Percentiles rank a stretch among this genome's conserved stretches.
Evolutionary conservation across 805 yeast genomes (phyloP).

Genomic region (Tetrapisispora taiwanensis): DNA sequence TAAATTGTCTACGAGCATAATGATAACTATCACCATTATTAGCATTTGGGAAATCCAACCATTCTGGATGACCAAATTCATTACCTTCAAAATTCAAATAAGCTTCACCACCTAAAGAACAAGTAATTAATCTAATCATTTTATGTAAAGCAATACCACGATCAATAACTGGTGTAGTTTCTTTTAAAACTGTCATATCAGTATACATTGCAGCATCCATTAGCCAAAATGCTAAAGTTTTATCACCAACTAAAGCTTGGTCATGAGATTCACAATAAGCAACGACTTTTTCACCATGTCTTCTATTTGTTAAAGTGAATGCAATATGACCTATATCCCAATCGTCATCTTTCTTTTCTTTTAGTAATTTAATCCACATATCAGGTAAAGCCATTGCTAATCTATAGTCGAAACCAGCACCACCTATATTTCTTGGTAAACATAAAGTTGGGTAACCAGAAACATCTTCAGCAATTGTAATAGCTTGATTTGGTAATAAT

Average conservation of each 20-base stretch:
- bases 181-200: conserved; percentile 72
- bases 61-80: conserved; percentile 97
- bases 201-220: conserved; percentile 99
- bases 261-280: conserved; percentile 94
- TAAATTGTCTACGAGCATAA: conserved; percentile 93
- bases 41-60: conserved; percentile 93
- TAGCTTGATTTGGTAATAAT: conserved; percentile 42
- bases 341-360: conserved; percentile 74
- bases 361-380: conserved; percentile 94
- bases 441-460: conserved; percentile 96
- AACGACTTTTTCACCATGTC: conserved; percentile 81
- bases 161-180: conserved; percentile 67
- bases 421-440: conserved; percentile 62
- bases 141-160: conserved; percentile 89
- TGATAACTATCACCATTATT: conserved; percentile 85
- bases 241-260: conserved; percentile 96
- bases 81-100: conserved; percentile 94
- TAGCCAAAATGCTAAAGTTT: conserved; percentile 92
- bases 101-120: conserved; percentile 93
- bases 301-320: conserved; percentile 74
- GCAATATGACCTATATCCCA: conserved; percentile 84
- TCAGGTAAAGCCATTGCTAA: conserved; percentile 97
- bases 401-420: conserved; percentile 89
- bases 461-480: conserved; percentile 92
- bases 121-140: conserved; percentile 78